phyloP scores from a whole-genome alignment of 495 filamentous ascomycete species.

The Annulohypoxylon maeteangense region DNA sequence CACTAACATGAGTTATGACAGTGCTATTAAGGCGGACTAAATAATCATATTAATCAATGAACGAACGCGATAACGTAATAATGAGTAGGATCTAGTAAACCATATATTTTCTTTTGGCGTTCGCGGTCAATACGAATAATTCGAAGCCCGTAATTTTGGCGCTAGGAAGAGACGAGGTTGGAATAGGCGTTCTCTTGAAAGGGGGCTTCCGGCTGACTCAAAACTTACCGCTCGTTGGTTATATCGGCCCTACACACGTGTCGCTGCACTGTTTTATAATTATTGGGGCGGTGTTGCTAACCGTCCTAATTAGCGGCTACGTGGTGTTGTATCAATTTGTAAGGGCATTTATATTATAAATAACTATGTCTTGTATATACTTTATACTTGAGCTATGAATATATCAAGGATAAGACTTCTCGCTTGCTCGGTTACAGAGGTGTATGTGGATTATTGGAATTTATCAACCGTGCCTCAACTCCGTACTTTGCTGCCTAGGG shows the following conservation, averaged over 20 bases:
- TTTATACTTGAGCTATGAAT: constrained; percentile 21
- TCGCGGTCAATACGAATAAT: background rate
- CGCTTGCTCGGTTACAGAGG: too few relatives aligned
- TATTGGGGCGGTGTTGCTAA: background rate
- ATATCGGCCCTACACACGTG: background rate
- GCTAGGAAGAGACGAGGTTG: background rate
- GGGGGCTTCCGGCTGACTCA: background rate
- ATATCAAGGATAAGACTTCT: constrained; percentile 13
- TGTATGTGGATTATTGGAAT: too few relatives aligned
- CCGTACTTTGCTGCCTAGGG: background rate
- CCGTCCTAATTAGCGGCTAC: background rate
- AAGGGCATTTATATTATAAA: constrained; percentile 12
- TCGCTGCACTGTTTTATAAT: background rate
- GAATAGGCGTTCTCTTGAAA: background rate
- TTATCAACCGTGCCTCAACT: background rate
- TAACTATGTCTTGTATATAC: constrained; percentile 27
- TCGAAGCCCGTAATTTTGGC: constrained; percentile 1
- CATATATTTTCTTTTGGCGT: constrained; percentile 19
- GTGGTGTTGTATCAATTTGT: background rate
- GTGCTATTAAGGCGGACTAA: constrained; percentile 52
- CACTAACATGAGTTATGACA: constrained; percentile 33
- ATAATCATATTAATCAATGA: constrained; percentile 31
- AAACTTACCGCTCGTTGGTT: background rate
- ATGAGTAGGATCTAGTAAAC: constrained; percentile 31
- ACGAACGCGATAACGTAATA: constrained; percentile 33